A percentile compares a stretch with the other conserved stretches of the same genome.
Conservation (phyloP, 108 stramenopile genomes). For the Nitzschia palea region DNA sequence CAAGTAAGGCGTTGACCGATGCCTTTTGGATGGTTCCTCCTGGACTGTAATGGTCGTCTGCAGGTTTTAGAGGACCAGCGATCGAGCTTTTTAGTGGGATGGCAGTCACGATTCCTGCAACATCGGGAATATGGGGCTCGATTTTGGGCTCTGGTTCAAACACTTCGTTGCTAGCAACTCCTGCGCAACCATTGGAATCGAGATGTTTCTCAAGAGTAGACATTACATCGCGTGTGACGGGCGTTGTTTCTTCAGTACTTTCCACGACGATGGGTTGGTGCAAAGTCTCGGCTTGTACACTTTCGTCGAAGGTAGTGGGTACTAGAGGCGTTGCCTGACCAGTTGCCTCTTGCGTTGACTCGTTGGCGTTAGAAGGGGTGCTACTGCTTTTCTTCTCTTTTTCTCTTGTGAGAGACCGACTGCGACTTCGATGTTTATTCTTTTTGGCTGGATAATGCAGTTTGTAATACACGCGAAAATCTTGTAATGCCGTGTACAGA, state of each 20-base stretch:
- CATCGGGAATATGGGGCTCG: background rate
- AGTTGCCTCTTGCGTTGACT: too few species aligned
- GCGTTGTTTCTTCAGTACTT: too few species aligned
- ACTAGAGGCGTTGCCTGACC: too few species aligned
- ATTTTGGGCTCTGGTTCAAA: background rate
- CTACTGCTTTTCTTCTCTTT: background rate
- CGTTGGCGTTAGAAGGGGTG: background rate
- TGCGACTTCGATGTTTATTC: background rate
- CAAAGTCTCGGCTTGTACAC: too few species aligned
- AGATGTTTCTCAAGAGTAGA: too few species aligned
- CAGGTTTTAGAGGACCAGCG: too few species aligned
- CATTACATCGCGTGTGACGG: too few species aligned
- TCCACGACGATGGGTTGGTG: too few species aligned
- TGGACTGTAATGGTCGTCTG: too few species aligned
- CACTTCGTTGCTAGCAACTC: background rate
- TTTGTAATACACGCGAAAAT: conserved; percentile 43
- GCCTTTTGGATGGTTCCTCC: conserved; percentile 12
- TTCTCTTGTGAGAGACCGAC: background rate
- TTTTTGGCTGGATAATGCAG: conserved; percentile 25
- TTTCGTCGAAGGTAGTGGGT: too few species aligned
- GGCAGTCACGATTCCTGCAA: background rate
- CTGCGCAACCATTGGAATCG: too few species aligned
- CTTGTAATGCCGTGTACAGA: conserved; percentile 60
- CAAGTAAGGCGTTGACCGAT: background rate
- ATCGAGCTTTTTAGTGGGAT: background rate